These are phyloP conservation scores for Fusarium sp. DNA, from an alignment of 2,329 filamentous ascomycete species.

Conservation along the genomic window DNA sequence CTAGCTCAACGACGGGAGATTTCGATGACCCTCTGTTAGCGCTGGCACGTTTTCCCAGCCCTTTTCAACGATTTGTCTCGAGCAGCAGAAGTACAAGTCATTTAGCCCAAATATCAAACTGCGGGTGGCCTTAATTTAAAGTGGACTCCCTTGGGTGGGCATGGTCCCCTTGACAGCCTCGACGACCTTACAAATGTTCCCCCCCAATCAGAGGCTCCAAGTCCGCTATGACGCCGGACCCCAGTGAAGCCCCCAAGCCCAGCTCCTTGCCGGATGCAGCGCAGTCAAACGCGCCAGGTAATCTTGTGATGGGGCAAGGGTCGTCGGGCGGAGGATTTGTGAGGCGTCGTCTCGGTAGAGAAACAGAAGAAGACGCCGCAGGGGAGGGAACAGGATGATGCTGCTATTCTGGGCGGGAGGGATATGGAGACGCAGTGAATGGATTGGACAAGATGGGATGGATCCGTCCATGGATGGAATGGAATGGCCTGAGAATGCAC, in stretches of 20 bases:
- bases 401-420: conserved; percentile 2
- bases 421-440: not conserved
- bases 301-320: conserved; percentile 22
- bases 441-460: not conserved
- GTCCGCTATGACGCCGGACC: conserved; percentile 16
- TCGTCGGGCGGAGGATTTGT: conserved; percentile 28
- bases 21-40: conserved; percentile 25
- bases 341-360: conserved; percentile 9
- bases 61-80: not conserved
- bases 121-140: conserved; percentile 36
- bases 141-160: conserved; percentile 23
- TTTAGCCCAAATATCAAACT: conserved; percentile 12
- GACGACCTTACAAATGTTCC: conserved; percentile 1
- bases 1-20: conserved; percentile 3
- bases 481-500: conserved; percentile 29
- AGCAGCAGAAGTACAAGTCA: not conserved
- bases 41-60: conserved; percentile 14
- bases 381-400: conserved; percentile 5
- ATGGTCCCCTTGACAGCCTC: conserved; percentile 30
- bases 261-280: conserved; percentile 37
- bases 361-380: conserved; percentile 4
- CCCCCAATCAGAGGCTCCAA: conserved; percentile 37
- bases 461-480: not conserved
- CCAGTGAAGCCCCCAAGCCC: conserved; percentile 12
- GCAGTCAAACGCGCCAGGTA: conserved; percentile 28